A percentile compares a stretch with the other conserved stretches of the same genome.
phyloP scores from a whole-genome alignment of 176 grass and related monocot species.

The Thalia dealbata region DNA sequence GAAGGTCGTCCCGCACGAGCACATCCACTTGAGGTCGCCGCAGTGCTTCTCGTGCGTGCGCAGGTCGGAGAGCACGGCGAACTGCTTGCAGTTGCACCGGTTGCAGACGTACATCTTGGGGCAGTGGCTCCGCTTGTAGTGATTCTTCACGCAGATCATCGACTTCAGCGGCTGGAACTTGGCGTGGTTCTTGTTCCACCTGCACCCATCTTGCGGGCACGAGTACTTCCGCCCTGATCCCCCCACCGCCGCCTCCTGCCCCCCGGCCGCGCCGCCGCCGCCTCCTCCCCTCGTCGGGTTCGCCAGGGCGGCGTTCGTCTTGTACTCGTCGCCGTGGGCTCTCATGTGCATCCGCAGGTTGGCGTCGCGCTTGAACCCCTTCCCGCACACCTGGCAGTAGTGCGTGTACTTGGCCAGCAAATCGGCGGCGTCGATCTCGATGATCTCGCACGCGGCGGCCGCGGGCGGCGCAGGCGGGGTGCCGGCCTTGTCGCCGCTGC shows the following conservation, averaged over 20 bases:
- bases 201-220: slow-evolving; percentile 80
- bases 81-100: slow-evolving; percentile 83
- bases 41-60: slow-evolving; percentile 96
- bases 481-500: background rate
- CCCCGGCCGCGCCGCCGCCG: background rate
- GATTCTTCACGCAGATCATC: slow-evolving; percentile 79
- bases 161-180: slow-evolving; percentile 94
- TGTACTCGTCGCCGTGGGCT: slow-evolving; percentile 97
- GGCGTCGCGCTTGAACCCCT: slow-evolving; percentile 98
- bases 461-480: too few species aligned
- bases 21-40: slow-evolving; percentile 76
- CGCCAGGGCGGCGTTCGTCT: slow-evolving; percentile 57
- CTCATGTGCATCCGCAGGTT: slow-evolving; percentile 99
- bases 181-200: slow-evolving; percentile 69
- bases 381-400: slow-evolving; percentile 84
- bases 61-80: slow-evolving; percentile 86
- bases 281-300: slow-evolving; percentile 27
- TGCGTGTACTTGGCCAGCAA: slow-evolving; percentile 92
- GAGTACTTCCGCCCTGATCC: slow-evolving; percentile 39
- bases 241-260: background rate
- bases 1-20: slow-evolving; percentile 83
- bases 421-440: slow-evolving; percentile 62
- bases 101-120: slow-evolving; percentile 96
- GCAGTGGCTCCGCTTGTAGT: slow-evolving; percentile 97
- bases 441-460: slow-evolving; percentile 29